Base-by-base conservation (phyloP, 768 basidiomycete genomes). In the Pluteus cervinus region DNA sequence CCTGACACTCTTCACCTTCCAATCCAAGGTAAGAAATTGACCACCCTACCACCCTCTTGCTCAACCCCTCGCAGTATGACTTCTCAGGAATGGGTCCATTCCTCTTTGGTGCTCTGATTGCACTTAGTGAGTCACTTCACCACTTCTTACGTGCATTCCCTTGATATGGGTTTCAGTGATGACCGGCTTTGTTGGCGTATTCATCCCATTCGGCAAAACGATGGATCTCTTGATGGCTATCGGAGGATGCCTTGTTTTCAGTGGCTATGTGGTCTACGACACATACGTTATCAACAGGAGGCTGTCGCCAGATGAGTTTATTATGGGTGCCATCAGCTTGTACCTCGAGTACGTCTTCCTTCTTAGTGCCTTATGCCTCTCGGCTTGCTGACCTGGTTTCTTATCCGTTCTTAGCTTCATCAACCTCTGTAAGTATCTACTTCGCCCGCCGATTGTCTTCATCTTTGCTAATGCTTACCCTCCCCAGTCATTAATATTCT, bases 71-170 rank as follows among this genome's bases (percentile, higher is more conserved):
- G 14, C 47, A 89, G 86, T 96, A 90, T 61, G 93, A 98, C 65
- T 97, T 99, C 62, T 84, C 81, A 9, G 86, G 86, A 37, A 76
- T 96, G 67, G 92, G 81, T 0, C 87, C 93, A 1, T 94, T 84
- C 76, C 71, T 97, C 20, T 93, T 92, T 48, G 88, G 76, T 12
- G 84, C 77, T 33, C 69, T 96, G 38, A 66, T 91, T 44, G 91
- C 89, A 5, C 62, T 94, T 34, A 39, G 86, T 87, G 61, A 17
- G 78, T 56, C 14, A 17, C 26, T 29, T 40, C 11, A 8, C 24
- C 16, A 20, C 34, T 26, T 36, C 31, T 5, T n/a, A 14, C 18
- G 7, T 21, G 23, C 6, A 1, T 17, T 41, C 40, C 14, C 15
- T 17, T 39, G 31, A 10, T 30, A 24, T 26, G 8, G 1, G 28